A percentile compares a stretch with the other conserved stretches of the same genome.
phyloP scores from a whole-genome alignment of 345 rosid species.

The Garcia nutans region DNA sequence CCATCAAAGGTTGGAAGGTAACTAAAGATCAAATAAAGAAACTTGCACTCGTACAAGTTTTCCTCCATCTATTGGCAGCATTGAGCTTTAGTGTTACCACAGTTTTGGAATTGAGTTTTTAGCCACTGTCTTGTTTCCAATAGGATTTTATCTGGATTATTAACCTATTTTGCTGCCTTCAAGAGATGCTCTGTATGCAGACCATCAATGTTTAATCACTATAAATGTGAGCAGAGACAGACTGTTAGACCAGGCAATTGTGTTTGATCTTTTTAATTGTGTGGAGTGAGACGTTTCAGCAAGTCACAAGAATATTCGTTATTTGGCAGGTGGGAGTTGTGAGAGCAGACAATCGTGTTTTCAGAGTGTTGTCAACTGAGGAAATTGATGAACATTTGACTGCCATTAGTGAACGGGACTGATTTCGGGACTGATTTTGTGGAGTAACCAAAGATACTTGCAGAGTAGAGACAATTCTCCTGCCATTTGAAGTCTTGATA shows the following conservation, averaged over 20 bases:
- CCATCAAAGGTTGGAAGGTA: not conserved
- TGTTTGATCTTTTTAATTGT: too few species aligned
- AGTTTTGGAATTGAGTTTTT: not conserved
- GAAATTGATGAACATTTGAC: slow-evolving; percentile 83
- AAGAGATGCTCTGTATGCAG: not conserved
- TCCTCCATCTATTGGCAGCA: not conserved
- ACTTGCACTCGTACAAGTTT: not conserved
- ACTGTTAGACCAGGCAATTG: not conserved
- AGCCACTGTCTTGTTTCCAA: not conserved
- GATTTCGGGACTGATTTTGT: slow-evolving; percentile 47
- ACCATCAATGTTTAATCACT: too few species aligned
- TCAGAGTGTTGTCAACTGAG: slow-evolving; percentile 56
- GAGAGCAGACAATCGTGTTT: slow-evolving; percentile 52
- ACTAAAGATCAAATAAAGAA: not conserved
- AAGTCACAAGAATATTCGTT: not conserved
- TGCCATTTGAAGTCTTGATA: not conserved
- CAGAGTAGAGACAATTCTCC: not conserved
- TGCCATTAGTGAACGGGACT: slow-evolving; percentile 82
- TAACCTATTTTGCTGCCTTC: not conserved
- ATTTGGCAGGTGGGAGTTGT: slow-evolving; percentile 71
- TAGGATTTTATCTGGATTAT: not conserved
- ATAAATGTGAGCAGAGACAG: not conserved
- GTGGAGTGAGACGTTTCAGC: not conserved
- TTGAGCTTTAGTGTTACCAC: not conserved
- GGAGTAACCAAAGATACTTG: not conserved